A percentile compares a stretch with the other conserved stretches of the same genome.
phyloP scores from a whole-genome alignment of 2,329 filamentous ascomycete genomes.

The Achaetomium macrosporum region DNA sequence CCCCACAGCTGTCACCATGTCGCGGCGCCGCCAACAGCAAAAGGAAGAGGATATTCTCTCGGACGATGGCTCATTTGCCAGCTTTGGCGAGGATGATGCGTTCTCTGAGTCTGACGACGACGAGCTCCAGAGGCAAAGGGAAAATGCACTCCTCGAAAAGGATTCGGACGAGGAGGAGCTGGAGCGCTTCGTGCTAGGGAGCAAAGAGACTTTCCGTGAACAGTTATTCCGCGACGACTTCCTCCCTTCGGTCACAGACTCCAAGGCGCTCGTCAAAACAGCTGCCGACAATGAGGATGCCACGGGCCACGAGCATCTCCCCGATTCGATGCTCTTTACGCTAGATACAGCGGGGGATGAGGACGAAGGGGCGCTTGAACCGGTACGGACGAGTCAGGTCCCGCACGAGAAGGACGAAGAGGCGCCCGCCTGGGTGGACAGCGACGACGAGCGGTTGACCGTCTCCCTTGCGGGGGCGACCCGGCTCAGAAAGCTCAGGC shows the following conservation, averaged over 20 bases:
- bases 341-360: slow-evolving; percentile 55
- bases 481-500: slow-evolving; percentile 74
- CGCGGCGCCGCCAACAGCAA: slow-evolving; percentile 17
- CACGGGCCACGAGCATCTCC: slow-evolving; percentile 38
- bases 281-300: slow-evolving; percentile 13
- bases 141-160: slow-evolving; percentile 39
- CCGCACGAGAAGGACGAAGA: slow-evolving; percentile 27
- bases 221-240: slow-evolving; percentile 60
- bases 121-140: slow-evolving; percentile 7
- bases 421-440: slow-evolving; percentile 79
- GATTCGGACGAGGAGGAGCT: slow-evolving; percentile 80
- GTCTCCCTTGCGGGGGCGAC: slow-evolving; percentile 74
- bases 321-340: slow-evolving; percentile 81
- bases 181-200: slow-evolving; percentile 82
- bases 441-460: slow-evolving; percentile 82
- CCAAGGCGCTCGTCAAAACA: slow-evolving; percentile 17
- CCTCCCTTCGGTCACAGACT: slow-evolving; percentile 39
- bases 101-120: slow-evolving; percentile 15
- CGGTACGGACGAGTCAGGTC: slow-evolving; percentile 14
- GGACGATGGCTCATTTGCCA: slow-evolving; percentile 25
- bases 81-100: slow-evolving; percentile 25
- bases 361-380: slow-evolving; percentile 24
- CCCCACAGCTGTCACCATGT: slow-evolving; percentile 13
- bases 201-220: slow-evolving; percentile 73
- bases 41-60: slow-evolving; percentile 19